Percentiles rank a stretch among this genome's conserved stretches.
Evolutionary conservation across 139 green algal species (phyloP).

Genomic region (Micractinium conductrix): DNA sequence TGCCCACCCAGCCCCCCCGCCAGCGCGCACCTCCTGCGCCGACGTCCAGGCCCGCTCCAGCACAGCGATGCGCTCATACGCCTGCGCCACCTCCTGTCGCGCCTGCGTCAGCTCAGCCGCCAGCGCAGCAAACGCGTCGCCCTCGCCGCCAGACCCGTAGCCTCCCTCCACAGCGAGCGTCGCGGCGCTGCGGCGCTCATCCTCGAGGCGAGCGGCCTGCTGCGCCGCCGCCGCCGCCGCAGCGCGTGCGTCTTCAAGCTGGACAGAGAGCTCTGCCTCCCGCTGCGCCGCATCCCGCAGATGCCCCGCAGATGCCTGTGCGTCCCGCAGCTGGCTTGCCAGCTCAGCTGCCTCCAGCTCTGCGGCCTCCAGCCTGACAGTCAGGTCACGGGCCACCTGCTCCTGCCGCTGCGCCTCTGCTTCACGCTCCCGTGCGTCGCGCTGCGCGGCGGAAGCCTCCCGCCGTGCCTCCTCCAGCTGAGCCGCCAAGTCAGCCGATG

Average conservation of each 20-base stretch:
- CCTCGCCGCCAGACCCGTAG: too few relatives aligned
- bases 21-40: slow-evolving; percentile 5
- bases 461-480: neutral
- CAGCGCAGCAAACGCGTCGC: neutral
- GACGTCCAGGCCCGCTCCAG: slow-evolving; percentile 10
- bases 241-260: neutral
- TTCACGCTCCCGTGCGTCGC: neutral
- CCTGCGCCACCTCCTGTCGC: neutral
- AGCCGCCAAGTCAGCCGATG: neutral
- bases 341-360: neutral
- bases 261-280: too few relatives aligned
- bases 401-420: neutral
- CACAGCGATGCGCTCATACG: neutral
- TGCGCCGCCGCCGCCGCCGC: too few relatives aligned
- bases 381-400: neutral
- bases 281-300: neutral
- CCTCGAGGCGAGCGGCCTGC: neutral
- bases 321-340: neutral
- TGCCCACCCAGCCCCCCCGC: neutral
- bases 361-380: neutral
- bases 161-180: neutral
- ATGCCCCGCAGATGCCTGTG: neutral
- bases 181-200: neutral
- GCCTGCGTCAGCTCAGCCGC: neutral
- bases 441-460: neutral